Base-by-base conservation (phyloP, 805 yeast species). In the Lipomyces chichibuensis region DNA sequence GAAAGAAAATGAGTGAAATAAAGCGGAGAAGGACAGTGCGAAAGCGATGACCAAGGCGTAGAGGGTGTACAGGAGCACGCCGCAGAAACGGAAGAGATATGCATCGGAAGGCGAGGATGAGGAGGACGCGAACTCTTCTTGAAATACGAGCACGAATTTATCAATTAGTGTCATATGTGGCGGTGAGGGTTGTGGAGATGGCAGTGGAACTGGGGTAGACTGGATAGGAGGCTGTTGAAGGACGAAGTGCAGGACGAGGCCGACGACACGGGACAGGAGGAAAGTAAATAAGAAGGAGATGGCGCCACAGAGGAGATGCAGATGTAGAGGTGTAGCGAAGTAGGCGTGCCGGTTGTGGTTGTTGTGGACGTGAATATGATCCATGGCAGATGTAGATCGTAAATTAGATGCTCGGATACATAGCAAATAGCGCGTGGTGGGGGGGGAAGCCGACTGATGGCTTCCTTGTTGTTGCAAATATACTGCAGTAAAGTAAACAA, bases 31-130 rank as follows among this genome's bases (percentile, higher is more conserved):
- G 33, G 69, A 62, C 8, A 67, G 63, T 46, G 65, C 71, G 54
- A 67, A 65, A 13, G 69, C 67, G 13, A 65, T 55, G 20, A 67
- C 61, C 14, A 67, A 33, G 8, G 71, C 71, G 49, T 67, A 67
- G n/a, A 67, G 55, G 2, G 67, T 62, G 57, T 67, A 67, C 3
- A 67, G 37, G 9, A 67, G 35, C 32, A 67, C 65, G 17, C 69
- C 69, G 55, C 69, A 64, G 46, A 65, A 54, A 3, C 69, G 64
- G 57, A 62, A 63, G 27, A 67, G 52, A 25, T 55, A 60, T 7
- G 63, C 69, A 32, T 63, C 66, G 8, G 66, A 52, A 17, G 64
- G 27, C 25, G 43, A 20, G n/a, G 37, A 4, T 27, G 69, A 20
- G 9, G 64, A 9, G 6, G 68, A 39, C 6, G 60, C 64, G 32